A percentile compares a stretch with the other conserved stretches of the same genome.
Conservation (phyloP, 208 protist genomes). For the Acanthamoeba lenticulata region DNA sequence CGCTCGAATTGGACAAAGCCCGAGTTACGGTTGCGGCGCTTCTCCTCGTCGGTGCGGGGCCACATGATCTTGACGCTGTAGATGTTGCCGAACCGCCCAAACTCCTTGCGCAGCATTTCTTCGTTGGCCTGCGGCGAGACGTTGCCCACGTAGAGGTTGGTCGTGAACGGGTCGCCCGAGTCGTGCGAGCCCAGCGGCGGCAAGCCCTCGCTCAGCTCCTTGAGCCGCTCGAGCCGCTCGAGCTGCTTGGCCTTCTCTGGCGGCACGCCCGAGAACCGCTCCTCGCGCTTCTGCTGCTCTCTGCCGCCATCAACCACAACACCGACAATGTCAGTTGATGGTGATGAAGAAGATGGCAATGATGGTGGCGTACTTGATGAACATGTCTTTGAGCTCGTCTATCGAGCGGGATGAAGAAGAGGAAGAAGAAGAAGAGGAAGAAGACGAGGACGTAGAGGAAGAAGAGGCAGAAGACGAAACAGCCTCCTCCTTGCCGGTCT, state of each 20-base stretch:
- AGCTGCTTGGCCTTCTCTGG: slow-evolving; percentile 24
- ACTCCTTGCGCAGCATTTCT: slow-evolving; percentile 71
- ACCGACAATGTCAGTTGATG: background rate
- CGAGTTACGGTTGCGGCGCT: slow-evolving; percentile 64
- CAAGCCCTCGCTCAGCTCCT: background rate
- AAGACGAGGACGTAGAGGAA: background rate
- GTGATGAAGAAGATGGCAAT: background rate
- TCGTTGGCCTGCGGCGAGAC: slow-evolving; percentile 67
- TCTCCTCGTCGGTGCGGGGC: slow-evolving; percentile 77
- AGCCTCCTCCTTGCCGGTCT: slow-evolving; percentile 19
- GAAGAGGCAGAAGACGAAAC: background rate
- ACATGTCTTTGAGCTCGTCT: slow-evolving; percentile 24
- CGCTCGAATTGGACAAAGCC: slow-evolving; percentile 68
- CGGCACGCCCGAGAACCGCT: background rate
- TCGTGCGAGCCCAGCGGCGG: slow-evolving; percentile 36
- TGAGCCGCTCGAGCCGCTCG: background rate
- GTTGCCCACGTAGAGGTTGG: slow-evolving; percentile 80
- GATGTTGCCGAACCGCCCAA: slow-evolving; percentile 64
- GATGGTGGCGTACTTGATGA: background rate
- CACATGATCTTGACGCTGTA: slow-evolving; percentile 78
- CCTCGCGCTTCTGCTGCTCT: slow-evolving; percentile 17
- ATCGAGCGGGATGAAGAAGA: background rate
- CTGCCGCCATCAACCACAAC: too few species aligned
- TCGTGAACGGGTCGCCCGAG: slow-evolving; percentile 65
- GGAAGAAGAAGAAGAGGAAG: background rate